These are phyloP conservation scores for Lomentospora prolificans DNA, from an alignment of 2,329 filamentous ascomycete species.

Conservation along the genomic window DNA sequence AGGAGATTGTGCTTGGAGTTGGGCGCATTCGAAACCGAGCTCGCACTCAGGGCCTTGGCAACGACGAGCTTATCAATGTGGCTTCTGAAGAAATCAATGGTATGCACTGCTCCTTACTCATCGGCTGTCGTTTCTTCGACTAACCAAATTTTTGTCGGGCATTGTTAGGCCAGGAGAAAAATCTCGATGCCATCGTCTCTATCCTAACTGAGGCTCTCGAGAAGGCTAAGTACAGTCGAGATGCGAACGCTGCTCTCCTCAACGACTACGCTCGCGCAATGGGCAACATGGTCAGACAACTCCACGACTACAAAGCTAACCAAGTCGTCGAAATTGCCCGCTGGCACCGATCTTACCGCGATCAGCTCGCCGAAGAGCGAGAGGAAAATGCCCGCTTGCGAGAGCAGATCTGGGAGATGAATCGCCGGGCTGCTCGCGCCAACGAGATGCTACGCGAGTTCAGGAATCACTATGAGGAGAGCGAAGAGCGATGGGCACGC, in stretches of 20 bases:
- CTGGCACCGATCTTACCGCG: conserved; percentile 58
- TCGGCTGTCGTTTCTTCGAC: conserved; percentile 2
- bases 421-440: conserved; percentile 46
- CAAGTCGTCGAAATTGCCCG: conserved; percentile 51
- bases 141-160: background rate
- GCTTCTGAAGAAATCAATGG: conserved; percentile 48
- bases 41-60: conserved; percentile 38
- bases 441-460: conserved; percentile 50
- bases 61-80: conserved; percentile 47
- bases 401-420: conserved; percentile 59
- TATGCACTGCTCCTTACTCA: conserved; percentile 20
- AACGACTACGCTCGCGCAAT: conserved; percentile 48
- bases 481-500: conserved; percentile 42
- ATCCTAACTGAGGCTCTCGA: conserved; percentile 53
- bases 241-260: conserved; percentile 49
- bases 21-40: conserved; percentile 51
- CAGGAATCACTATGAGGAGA: conserved; percentile 45
- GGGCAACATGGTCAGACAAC: conserved; percentile 49
- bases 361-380: conserved; percentile 54
- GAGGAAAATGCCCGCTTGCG: conserved; percentile 53
- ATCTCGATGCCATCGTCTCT: conserved; percentile 52
- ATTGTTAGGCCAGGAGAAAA: conserved; percentile 42
- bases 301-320: conserved; percentile 56
- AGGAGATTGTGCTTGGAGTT: conserved; percentile 53
- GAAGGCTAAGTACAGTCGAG: conserved; percentile 48